Conservation (phyloP, 2,329 filamentous ascomycete genomes). For the Trichoderma sp. region DNA sequence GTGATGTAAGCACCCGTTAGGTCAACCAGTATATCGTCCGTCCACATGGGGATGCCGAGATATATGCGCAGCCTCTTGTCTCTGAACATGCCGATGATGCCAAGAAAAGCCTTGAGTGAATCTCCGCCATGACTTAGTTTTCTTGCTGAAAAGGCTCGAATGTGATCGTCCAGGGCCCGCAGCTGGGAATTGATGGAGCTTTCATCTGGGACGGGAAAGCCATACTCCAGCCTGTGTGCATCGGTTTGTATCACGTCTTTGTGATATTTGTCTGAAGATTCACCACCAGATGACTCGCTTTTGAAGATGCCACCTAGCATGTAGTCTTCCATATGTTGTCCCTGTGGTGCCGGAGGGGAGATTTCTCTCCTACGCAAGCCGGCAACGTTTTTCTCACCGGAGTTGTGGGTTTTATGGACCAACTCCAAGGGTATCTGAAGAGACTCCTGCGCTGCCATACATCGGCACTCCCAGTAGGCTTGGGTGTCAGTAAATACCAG, state of each 20-base stretch:
- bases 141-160: constrained; percentile 23
- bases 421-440: constrained; percentile 12
- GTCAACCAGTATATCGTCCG: constrained; percentile 11
- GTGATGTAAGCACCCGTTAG: constrained; percentile 22
- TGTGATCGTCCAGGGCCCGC: constrained; percentile 17
- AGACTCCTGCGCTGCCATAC: constrained; percentile 23
- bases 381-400: not conserved
- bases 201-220: constrained; percentile 8
- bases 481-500: constrained; percentile 34
- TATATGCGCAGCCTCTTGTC: constrained; percentile 21
- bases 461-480: constrained; percentile 34
- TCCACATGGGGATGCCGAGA: constrained; percentile 27
- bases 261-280: not conserved
- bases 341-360: not conserved
- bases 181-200: constrained; percentile 1
- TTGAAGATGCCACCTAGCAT: constrained; percentile 21
- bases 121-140: constrained; percentile 13
- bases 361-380: not conserved
- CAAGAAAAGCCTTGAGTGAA: constrained; percentile 25
- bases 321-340: constrained; percentile 19
- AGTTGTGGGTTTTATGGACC: not conserved
- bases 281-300: constrained; percentile 3
- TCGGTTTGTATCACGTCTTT: not conserved
- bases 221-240: constrained; percentile 21
- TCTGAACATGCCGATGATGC: constrained; percentile 26